Evolutionary conservation across 345 rosid species (phyloP), one percentile per base, ranked within the genome.

Genomic region (Hibiscus tridactylites): DNA sequence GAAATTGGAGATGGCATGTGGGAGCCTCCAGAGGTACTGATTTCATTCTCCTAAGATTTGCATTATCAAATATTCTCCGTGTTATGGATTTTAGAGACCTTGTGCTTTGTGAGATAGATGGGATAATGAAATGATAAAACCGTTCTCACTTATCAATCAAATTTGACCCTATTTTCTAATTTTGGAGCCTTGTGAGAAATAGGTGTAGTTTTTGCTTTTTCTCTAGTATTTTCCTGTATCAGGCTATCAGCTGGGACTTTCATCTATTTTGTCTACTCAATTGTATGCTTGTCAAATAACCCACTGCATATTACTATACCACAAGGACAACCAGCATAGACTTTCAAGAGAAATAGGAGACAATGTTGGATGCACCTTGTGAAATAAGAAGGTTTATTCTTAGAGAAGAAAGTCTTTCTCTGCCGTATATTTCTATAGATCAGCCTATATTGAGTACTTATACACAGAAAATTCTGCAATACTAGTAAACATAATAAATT

Each of bases 21-120:
- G 86, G 98, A 95, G 58, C 92, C 98, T 62, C 94, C 95, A 17
- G 99, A 90, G 99, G 99, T 95, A 87, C 71, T 21, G 61, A 53
- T n/a, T 61, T 46, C 6, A 46, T 73, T 29, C 58, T 13, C 61
- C 31, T 57, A 21, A 1, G 49, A 37, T 58, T 31, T 52, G 28
- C 53, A 59, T 47, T 15, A 1, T 49, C 46, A 19, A 54, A 33
- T 64, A 5, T 17, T 57, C 62, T 11, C 7, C 10, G 56, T 57
- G 1, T 28, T 44, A 58, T 31, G 28, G 26, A 54, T 66, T 47
- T 35, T 46, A 6, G 62, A 33, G 15, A 59, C 58, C 31, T 44
- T 53, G 6, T 74, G 57, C 5, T 17, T 52, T 52, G 57, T 17
- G 19, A 13, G 33, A 44, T 65, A 10, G 31, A 16, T 24, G 5